Evolutionary conservation across 345 rosid genomes (phyloP).

Genomic region (Hevea brasiliensis): DNA sequence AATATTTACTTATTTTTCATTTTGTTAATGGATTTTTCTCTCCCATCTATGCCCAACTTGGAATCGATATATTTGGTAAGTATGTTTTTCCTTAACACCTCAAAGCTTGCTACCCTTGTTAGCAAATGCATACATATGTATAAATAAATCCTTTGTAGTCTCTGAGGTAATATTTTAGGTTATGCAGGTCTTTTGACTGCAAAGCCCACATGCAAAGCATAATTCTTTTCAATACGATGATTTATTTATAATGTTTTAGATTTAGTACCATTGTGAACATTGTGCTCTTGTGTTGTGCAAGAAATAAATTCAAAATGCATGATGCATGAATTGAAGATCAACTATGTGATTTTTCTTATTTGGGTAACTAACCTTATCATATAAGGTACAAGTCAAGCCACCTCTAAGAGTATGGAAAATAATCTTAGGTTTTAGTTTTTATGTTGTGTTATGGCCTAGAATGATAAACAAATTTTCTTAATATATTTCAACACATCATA

Average conservation of each 20-base stretch:
- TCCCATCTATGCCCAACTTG: slow-evolving; percentile 89
- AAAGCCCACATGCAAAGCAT: not conserved
- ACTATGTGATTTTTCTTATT: not conserved
- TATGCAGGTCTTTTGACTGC: not conserved
- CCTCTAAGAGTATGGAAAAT: not conserved
- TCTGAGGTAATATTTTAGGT: not conserved
- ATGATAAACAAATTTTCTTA: not conserved
- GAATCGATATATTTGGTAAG: slow-evolving; percentile 91
- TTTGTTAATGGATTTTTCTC: slow-evolving; percentile 98
- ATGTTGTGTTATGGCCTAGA: not conserved
- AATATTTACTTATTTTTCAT: no score
- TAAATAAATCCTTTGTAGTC: not conserved
- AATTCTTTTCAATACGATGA: not conserved
- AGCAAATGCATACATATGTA: not conserved
- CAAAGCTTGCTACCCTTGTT: not conserved
- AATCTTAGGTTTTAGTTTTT: not conserved
- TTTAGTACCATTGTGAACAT: not conserved
- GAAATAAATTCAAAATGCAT: not conserved
- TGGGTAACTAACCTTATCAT: not conserved
- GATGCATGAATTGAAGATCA: not conserved
- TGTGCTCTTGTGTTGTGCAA: not conserved
- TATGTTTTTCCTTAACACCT: slow-evolving; percentile 6
- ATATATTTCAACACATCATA: not conserved
- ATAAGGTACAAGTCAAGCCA: not conserved
- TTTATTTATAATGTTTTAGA: no score